A percentile compares a stretch with the other conserved stretches of the same genome.
Evolutionary conservation across 805 yeast genomes (phyloP).

Genomic region (Schwanniomyces yamadae): DNA sequence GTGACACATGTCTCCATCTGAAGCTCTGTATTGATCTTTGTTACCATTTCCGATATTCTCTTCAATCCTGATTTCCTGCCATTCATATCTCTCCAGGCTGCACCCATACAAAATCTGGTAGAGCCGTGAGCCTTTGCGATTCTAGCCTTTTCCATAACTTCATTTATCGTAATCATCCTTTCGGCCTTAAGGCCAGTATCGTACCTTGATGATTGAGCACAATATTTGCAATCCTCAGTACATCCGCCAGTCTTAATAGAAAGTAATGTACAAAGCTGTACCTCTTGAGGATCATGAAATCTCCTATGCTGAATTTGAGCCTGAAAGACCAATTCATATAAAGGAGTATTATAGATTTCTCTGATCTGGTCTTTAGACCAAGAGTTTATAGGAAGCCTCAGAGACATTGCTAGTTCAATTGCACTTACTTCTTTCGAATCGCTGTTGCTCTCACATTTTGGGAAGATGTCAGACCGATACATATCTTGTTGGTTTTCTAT

Average conservation of each 20-base stretch:
- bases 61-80: slow-evolving; percentile 70
- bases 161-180: slow-evolving; percentile 57
- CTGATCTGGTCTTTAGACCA: slow-evolving; percentile 66
- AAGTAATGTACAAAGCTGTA: slow-evolving; percentile 73
- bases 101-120: slow-evolving; percentile 81
- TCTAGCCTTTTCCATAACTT: slow-evolving; percentile 62
- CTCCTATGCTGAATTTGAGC: slow-evolving; percentile 68
- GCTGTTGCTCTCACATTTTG: too few species aligned
- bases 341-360: slow-evolving; percentile 63
- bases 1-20: slow-evolving; percentile 81
- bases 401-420: slow-evolving; percentile 14
- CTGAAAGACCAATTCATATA: slow-evolving; percentile 56
- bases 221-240: slow-evolving; percentile 77
- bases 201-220: slow-evolving; percentile 72
- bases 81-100: slow-evolving; percentile 85
- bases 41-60: slow-evolving; percentile 64
- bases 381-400: slow-evolving; percentile 20
- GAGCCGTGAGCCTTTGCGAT: slow-evolving; percentile 69
- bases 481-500: too few species aligned
- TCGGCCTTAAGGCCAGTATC: slow-evolving; percentile 73
- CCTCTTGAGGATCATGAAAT: slow-evolving; percentile 65
- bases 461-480: too few species aligned
- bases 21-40: slow-evolving; percentile 54
- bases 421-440: too few species aligned
- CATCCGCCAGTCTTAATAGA: slow-evolving; percentile 81